Percentiles rank a stretch among this genome's conserved stretches.
phyloP scores from a whole-genome alignment of 148 eudicot genomes.

The Rhododendron mucronatum region DNA sequence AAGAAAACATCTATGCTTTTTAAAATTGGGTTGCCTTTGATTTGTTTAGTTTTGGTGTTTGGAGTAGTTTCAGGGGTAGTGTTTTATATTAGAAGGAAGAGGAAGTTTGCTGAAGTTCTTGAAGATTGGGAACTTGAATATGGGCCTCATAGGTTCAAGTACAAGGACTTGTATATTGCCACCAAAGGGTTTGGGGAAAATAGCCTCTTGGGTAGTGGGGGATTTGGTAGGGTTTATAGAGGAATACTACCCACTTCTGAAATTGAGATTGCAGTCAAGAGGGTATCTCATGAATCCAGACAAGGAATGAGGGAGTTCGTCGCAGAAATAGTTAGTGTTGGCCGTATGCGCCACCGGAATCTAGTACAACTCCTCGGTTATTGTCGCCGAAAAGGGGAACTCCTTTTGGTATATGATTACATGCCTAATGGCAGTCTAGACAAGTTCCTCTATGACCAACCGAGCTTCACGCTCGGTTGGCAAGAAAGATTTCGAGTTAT shows the following conservation, averaged over 20 bases:
- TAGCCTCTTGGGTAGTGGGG: conserved; percentile 27
- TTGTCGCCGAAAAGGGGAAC: conserved; percentile 27
- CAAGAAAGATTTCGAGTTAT: conserved; percentile 29
- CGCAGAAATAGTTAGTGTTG: conserved; percentile 29
- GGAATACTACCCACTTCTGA: conserved; percentile 9
- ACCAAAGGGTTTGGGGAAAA: conserved; percentile 49
- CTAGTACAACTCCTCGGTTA: conserved; percentile 28
- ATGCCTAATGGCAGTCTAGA: conserved; percentile 38
- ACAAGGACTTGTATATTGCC: conserved; percentile 40
- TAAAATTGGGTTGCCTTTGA: conserved; percentile 13
- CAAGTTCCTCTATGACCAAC: conserved; percentile 21
- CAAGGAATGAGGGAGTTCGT: conserved; percentile 36
- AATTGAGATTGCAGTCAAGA: conserved; percentile 30
- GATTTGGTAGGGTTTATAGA: conserved; percentile 32
- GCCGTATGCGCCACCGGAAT: conserved; percentile 30
- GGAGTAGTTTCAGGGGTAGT: neutral
- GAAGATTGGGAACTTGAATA: conserved; percentile 57
- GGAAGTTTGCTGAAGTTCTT: conserved; percentile 39
- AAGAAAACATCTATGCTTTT: conserved; percentile 8
- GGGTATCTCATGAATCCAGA: conserved; percentile 31
- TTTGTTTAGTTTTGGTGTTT: neutral
- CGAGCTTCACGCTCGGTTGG: conserved; percentile 22
- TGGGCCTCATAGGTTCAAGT: conserved; percentile 41
- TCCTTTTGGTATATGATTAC: conserved; percentile 23
- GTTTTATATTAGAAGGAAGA: conserved; percentile 28